phyloP scores from a whole-genome alignment of 2,329 filamentous ascomycete species.

The Fusarium succisae region DNA sequence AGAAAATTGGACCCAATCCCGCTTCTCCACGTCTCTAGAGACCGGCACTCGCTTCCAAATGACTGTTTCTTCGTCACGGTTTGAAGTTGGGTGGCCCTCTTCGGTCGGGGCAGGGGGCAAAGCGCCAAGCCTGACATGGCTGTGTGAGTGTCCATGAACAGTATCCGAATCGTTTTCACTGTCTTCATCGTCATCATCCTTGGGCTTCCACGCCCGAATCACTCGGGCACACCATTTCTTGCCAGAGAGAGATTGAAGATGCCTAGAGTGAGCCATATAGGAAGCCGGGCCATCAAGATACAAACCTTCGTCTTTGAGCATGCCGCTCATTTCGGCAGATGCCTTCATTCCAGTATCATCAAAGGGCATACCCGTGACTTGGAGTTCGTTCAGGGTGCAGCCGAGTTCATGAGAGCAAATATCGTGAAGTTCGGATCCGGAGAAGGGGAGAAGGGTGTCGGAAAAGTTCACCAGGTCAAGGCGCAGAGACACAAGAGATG shows the following conservation, averaged over 20 bases:
- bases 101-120: slow-evolving; percentile 55
- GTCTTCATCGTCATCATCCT: slow-evolving; percentile 37
- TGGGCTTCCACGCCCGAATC: slow-evolving; percentile 55
- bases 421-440: slow-evolving; percentile 60
- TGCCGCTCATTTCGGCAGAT: slow-evolving; percentile 58
- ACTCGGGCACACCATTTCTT: slow-evolving; percentile 54
- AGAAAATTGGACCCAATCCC: slow-evolving; percentile 61
- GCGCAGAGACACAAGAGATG: slow-evolving; percentile 57
- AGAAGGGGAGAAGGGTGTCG: slow-evolving; percentile 55
- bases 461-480: slow-evolving; percentile 66
- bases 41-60: slow-evolving; percentile 63
- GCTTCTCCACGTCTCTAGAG: slow-evolving; percentile 51
- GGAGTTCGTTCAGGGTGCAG: slow-evolving; percentile 62
- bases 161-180: slow-evolving; percentile 41
- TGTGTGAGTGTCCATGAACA: slow-evolving; percentile 37
- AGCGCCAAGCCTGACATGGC: slow-evolving; percentile 44
- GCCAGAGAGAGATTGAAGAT: slow-evolving; percentile 53
- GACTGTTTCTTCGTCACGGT: slow-evolving; percentile 54
- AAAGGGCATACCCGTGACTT: slow-evolving; percentile 61
- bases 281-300: slow-evolving; percentile 57
- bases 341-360: slow-evolving; percentile 60
- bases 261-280: slow-evolving; percentile 53
- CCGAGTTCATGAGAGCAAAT: slow-evolving; percentile 64
- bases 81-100: slow-evolving; percentile 54
- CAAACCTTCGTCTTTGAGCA: slow-evolving; percentile 64